A percentile compares a stretch with the other conserved stretches of the same genome.
phyloP scores from a whole-genome alignment of 805 yeast genomes.

The Saccharomycopsis amapae region DNA sequence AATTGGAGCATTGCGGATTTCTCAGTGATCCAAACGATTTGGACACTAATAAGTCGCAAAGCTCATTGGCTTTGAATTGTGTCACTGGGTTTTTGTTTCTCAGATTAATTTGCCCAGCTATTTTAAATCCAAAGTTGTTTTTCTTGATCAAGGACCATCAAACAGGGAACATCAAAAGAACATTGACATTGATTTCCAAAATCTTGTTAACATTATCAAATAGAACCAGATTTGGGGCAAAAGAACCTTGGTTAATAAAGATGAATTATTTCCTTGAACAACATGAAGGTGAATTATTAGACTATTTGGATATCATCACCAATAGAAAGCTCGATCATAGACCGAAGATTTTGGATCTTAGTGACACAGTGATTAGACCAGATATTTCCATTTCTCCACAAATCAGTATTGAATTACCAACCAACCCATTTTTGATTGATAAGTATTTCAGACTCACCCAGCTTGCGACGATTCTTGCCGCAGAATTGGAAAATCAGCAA shows the following conservation, averaged over 20 bases:
- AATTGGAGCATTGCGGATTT: conserved; percentile 40
- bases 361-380: conserved; percentile 50
- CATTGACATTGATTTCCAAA: conserved; percentile 77
- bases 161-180: conserved; percentile 62
- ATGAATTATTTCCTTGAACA: conserved; percentile 63
- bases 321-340: conserved; percentile 61
- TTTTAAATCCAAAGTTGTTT: conserved; percentile 82
- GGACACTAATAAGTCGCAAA: conserved; percentile 25
- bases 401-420: conserved; percentile 52
- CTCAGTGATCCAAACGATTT: conserved; percentile 44
- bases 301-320: conserved; percentile 67
- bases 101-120: conserved; percentile 84
- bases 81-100: conserved; percentile 78
- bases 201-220: conserved; percentile 73
- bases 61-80: conserved; percentile 48
- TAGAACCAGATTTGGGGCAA: conserved; percentile 64
- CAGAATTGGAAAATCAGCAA: conserved; percentile 22
- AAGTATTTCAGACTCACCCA: conserved; percentile 55
- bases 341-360: conserved; percentile 48
- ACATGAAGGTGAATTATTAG: conserved; percentile 51
- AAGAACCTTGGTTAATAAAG: conserved; percentile 70
- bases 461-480: conserved; percentile 40
- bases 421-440: conserved; percentile 63
- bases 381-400: conserved; percentile 47
- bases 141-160: conserved; percentile 66